Base-by-base conservation (phyloP, 1,139 yeast species). In the Candida mesenterica region DNA sequence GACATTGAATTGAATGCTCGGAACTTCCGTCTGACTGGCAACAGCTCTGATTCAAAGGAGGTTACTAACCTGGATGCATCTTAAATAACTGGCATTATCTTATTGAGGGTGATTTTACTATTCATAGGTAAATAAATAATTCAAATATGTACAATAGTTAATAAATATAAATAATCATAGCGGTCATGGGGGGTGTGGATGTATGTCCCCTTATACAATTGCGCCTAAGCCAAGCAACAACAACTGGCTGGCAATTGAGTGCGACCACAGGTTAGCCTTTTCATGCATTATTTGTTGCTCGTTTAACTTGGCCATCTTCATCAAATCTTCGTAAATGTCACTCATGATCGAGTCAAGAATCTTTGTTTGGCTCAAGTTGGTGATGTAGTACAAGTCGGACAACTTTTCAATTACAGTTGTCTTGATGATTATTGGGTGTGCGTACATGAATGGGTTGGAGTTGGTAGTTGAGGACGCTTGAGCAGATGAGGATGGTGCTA, bases 371-470 rank as follows among this genome's bases (percentile, higher is more conserved):
- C 72, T 61, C 40, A 77, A 61, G 37, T 59, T 57, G 23, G 74
- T 67, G n/a, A 68, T 53, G 44, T 72, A 68, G 36, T 70, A 62
- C 41, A 82, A 66, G 36, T 77, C 79, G 6, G 75, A 61, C 19
- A 80, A 44, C 46, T 73, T 79, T 48, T 81, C 82, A 33, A 80
- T 82, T 22, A 79, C 75, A 20, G 84, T 71, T 36, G 83, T 77
- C 36, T 71, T 72, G 26, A 77, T 65, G 4, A 72, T 67, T 5
- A 54, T 65, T 37, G 62, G 75, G 24, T 42, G 42, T 2, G 44
- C 32, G 15, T 37, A 35, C 15, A 26, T 33, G 32, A 37, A 42
- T 22, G 20, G 42, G 27, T 31, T 30, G 12, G 32, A 7, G 15
- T 15, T 31, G 3, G 40, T 19, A 15, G 41, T 6, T 1, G 37